Evolutionary conservation across 2,329 filamentous ascomycete genomes (phyloP).

Genomic region (Colletotrichum scovillei): DNA sequence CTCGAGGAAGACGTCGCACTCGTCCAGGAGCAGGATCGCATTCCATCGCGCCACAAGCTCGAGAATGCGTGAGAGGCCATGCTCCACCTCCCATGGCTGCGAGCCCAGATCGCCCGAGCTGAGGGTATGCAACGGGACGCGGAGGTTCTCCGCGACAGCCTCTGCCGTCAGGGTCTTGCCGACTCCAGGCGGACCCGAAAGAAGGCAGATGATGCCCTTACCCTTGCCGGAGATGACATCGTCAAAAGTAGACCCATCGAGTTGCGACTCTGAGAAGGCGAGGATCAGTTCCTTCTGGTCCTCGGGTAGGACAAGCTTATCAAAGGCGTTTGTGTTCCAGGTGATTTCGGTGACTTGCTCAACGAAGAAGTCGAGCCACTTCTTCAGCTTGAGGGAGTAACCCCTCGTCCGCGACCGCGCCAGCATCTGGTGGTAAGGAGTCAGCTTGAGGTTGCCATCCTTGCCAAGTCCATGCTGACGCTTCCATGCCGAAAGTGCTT

Average conservation of each 20-base stretch:
- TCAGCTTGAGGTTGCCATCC: slow-evolving; percentile 42
- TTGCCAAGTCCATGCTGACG: slow-evolving; percentile 39
- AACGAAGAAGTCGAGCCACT: slow-evolving; percentile 62
- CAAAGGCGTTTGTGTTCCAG: slow-evolving; percentile 62
- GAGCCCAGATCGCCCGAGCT: slow-evolving; percentile 78
- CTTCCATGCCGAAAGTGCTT: slow-evolving; percentile 42
- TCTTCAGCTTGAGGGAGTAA: slow-evolving; percentile 60
- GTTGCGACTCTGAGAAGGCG: slow-evolving; percentile 61
- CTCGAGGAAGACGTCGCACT: slow-evolving; percentile 58
- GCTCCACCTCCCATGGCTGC: slow-evolving; percentile 72
- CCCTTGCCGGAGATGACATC: slow-evolving; percentile 65
- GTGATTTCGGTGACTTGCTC: slow-evolving; percentile 55
- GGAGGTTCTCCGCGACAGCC: slow-evolving; percentile 61
- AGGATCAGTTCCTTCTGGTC: slow-evolving; percentile 64
- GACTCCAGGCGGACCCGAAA: slow-evolving; percentile 60
- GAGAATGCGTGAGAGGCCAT: slow-evolving; percentile 62
- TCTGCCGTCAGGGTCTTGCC: slow-evolving; percentile 63
- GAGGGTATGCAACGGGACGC: slow-evolving; percentile 61
- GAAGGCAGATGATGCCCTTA: slow-evolving; percentile 60
- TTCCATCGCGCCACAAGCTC: slow-evolving; percentile 73
- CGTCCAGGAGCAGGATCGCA: slow-evolving; percentile 52
- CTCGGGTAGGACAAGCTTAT: slow-evolving; percentile 59
- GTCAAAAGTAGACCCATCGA: slow-evolving; percentile 58
- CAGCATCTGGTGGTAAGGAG: slow-evolving; percentile 48
- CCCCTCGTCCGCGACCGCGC: slow-evolving; percentile 51